Evolutionary conservation across 768 basidiomycete genomes (phyloP).

Genomic region (Neoboletus subvelutipes): DNA sequence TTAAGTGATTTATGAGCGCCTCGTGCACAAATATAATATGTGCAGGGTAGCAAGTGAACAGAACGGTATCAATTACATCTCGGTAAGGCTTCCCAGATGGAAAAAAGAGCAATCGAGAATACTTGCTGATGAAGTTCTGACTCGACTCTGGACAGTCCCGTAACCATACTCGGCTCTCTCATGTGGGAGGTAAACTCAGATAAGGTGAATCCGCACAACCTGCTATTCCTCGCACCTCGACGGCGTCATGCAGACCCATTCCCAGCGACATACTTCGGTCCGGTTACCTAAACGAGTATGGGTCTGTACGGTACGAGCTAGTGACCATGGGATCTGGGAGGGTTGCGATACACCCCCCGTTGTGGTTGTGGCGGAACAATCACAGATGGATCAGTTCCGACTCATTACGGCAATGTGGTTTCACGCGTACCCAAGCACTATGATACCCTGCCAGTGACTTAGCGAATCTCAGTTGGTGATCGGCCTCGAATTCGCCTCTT

Average conservation of each 20-base stretch:
- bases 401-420: conserved; percentile 30
- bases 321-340: conserved; percentile 4
- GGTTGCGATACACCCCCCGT: conserved; percentile 5
- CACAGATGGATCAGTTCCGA: conserved; percentile 12
- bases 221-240: neutral
- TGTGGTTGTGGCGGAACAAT: conserved; percentile 21
- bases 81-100: conserved; percentile 30
- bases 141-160: conserved; percentile 16
- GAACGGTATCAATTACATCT: conserved; percentile 32
- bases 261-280: conserved; percentile 1
- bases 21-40: conserved; percentile 31
- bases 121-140: conserved; percentile 15
- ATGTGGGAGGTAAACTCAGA: conserved; percentile 16
- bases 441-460: neutral
- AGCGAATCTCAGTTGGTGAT: conserved; percentile 27
- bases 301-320: neutral
- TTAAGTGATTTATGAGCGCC: conserved; percentile 36
- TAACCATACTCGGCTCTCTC: conserved; percentile 20
- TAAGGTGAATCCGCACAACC: conserved; percentile 12
- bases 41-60: conserved; percentile 29
- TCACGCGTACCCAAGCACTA: conserved; percentile 23
- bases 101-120: conserved; percentile 22
- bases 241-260: neutral
- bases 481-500: conserved; percentile 12
- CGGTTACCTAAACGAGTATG: conserved; percentile 12